Conservation (phyloP, 2,329 filamentous ascomycete species). For the Phoma sp. region DNA sequence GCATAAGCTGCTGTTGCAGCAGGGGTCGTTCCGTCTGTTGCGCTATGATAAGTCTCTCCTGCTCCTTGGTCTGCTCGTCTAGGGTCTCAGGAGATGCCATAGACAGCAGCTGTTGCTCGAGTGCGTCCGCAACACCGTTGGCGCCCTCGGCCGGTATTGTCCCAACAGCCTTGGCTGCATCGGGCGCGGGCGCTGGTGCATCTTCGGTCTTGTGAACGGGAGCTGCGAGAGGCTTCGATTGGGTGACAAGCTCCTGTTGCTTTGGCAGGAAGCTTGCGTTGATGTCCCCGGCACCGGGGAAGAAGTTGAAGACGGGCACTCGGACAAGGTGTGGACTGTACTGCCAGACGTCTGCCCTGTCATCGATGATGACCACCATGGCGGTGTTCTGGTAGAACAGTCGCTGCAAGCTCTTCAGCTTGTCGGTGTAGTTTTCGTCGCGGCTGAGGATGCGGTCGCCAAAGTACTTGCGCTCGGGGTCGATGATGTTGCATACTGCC, state of each 20-base stretch:
- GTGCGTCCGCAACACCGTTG: constrained; percentile 62
- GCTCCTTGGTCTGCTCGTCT: constrained; percentile 80
- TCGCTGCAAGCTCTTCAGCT: constrained; percentile 86
- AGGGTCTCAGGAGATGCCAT: constrained; percentile 78
- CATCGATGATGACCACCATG: constrained; percentile 99
- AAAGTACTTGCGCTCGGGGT: constrained; percentile 88
- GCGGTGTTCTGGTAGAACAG: constrained; percentile 96
- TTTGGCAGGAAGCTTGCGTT: constrained; percentile 97
- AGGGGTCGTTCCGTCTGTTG: constrained; percentile 89
- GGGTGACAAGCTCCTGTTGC: constrained; percentile 53
- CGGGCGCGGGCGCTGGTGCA: constrained; percentile 24
- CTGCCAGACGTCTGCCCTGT: constrained; percentile 94
- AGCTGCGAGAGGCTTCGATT: constrained; percentile 30
- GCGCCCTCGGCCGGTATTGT: constrained; percentile 20
- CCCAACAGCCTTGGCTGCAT: constrained; percentile 34
- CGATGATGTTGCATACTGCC: constrained; percentile 90
- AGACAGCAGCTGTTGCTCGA: constrained; percentile 77
- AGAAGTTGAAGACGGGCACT: constrained; percentile 95
- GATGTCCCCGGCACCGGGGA: constrained; percentile 97
- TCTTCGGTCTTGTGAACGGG: constrained; percentile 28
- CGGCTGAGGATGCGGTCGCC: constrained; percentile 94
- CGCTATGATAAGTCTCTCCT: constrained; percentile 85
- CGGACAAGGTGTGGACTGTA: constrained; percentile 95
- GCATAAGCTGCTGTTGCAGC: constrained; percentile 87
- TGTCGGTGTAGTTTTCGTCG: constrained; percentile 94